Evolutionary conservation across 1,284 basidiomycete genomes (phyloP).

Genomic region (Rhodotorula glutinis): DNA sequence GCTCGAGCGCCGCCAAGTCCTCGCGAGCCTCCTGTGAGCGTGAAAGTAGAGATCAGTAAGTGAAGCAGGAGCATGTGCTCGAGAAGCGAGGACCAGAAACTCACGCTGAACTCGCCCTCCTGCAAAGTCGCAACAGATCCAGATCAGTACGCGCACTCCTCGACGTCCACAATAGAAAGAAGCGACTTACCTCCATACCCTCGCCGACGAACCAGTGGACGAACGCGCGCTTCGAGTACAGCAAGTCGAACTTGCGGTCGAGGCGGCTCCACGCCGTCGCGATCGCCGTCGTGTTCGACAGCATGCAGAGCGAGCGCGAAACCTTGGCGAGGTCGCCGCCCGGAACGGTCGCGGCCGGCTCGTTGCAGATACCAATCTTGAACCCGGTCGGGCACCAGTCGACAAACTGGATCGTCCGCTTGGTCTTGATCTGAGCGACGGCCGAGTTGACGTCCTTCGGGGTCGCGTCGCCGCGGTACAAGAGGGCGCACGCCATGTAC

Average conservation of each 20-base stretch:
- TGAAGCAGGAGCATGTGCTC: background rate
- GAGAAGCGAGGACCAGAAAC: background rate
- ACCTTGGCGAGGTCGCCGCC: conserved; percentile 94
- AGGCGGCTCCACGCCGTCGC: conserved; percentile 89
- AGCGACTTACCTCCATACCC: conserved; percentile 40
- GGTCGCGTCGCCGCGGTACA: conserved; percentile 76
- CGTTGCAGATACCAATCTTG: conserved; percentile 97
- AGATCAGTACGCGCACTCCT: too few species aligned
- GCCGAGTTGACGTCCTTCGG: conserved; percentile 95
- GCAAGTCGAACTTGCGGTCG: conserved; percentile 97
- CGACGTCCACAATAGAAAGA: too few species aligned
- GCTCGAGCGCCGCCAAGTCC: conserved; percentile 45
- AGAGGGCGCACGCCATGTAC: conserved; percentile 69
- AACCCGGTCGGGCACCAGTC: conserved; percentile 99
- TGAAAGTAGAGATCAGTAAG: background rate
- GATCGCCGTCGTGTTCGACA: conserved; percentile 92
- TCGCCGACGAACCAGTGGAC: conserved; percentile 47
- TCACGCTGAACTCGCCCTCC: conserved; percentile 45
- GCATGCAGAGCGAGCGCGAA: conserved; percentile 92
- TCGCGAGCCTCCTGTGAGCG: conserved; percentile 35
- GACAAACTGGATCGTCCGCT: conserved; percentile 87
- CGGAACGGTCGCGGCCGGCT: conserved; percentile 84
- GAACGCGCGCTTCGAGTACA: conserved; percentile 48
- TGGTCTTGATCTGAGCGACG: conserved; percentile 92
- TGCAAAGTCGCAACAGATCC: too few species aligned